These are phyloP conservation scores for Cicer chorassanicum DNA, from an alignment of 306 rosid species.

Conservation along the genomic window DNA sequence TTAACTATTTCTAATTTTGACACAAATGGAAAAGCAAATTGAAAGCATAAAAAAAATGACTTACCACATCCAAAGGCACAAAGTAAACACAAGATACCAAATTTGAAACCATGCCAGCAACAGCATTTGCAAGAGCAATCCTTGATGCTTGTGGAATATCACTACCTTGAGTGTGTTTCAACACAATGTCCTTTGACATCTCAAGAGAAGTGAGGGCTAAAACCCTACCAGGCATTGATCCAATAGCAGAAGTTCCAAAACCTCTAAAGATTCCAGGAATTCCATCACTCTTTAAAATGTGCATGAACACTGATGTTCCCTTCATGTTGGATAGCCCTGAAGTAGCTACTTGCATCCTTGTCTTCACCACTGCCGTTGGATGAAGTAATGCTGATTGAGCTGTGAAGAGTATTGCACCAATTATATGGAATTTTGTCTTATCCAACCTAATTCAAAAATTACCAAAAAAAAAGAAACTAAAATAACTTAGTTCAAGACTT, in stretches of 20 bases:
- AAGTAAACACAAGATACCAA: slow-evolving; percentile 72
- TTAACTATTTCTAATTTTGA: background rate
- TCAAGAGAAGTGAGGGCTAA: slow-evolving; percentile 79
- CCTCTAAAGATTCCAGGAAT: slow-evolving; percentile 78
- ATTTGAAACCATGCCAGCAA: slow-evolving; percentile 80
- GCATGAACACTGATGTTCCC: slow-evolving; percentile 61
- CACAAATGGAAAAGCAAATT: slow-evolving; percentile 2
- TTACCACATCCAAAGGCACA: slow-evolving; percentile 90
- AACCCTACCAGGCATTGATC: slow-evolving; percentile 84
- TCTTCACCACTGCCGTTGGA: slow-evolving; percentile 80
- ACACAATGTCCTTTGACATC: slow-evolving; percentile 68
- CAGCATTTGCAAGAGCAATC: slow-evolving; percentile 72
- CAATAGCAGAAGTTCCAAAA: slow-evolving; percentile 84
- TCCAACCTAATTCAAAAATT: slow-evolving; percentile 62
- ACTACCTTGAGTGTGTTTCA: slow-evolving; percentile 60
- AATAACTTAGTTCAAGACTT: background rate
- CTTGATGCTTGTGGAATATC: slow-evolving; percentile 69
- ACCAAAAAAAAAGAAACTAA: background rate
- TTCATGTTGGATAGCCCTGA: slow-evolving; percentile 60
- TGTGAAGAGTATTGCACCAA: slow-evolving; percentile 80
- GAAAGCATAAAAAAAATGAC: slow-evolving; percentile 27
- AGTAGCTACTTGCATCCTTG: slow-evolving; percentile 81
- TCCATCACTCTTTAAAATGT: slow-evolving; percentile 66
- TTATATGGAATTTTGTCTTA: slow-evolving; percentile 75
- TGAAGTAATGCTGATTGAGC: slow-evolving; percentile 76